A percentile compares a stretch with the other conserved stretches of the same genome.
These are phyloP conservation scores for Penicillium sp. DNA, from an alignment of 2,329 filamentous ascomycete genomes.

Conservation along the genomic window DNA sequence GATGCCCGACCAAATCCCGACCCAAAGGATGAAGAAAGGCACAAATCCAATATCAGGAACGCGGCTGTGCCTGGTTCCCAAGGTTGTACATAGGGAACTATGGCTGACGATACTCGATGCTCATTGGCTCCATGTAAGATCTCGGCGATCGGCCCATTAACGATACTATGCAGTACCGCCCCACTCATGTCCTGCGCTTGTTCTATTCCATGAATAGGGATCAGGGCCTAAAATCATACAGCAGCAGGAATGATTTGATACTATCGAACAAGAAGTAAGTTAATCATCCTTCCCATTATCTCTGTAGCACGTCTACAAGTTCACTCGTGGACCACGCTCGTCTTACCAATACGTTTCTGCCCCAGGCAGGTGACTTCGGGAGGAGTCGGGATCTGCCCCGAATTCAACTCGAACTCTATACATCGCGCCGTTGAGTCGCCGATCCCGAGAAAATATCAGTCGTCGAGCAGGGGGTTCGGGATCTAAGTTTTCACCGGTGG, in stretches of 20 bases:
- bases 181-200: background rate
- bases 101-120: constrained; percentile 11
- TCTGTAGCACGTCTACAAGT: background rate
- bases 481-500: constrained; percentile 3
- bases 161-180: background rate
- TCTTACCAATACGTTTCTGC: background rate
- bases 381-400: constrained; percentile 18
- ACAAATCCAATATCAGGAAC: background rate
- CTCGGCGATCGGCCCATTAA: constrained; percentile 2
- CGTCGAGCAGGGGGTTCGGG: background rate
- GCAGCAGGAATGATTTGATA: background rate
- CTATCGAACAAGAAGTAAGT: constrained; percentile 27
- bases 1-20: constrained; percentile 5
- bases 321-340: background rate
- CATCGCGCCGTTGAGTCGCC: constrained; percentile 6
- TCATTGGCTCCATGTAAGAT: constrained; percentile 6
- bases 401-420: constrained; percentile 2
- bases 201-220: background rate
- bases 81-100: background rate
- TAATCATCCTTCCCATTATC: constrained; percentile 32
- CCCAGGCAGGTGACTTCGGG: constrained; percentile 29
- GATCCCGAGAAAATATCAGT: constrained; percentile 17
- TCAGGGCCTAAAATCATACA: background rate
- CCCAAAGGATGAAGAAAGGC: background rate
- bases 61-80: constrained; percentile 10